These are phyloP conservation scores for Diaporthe sp. DNA, from an alignment of 2,329 filamentous ascomycete species.

Conservation along the genomic window DNA sequence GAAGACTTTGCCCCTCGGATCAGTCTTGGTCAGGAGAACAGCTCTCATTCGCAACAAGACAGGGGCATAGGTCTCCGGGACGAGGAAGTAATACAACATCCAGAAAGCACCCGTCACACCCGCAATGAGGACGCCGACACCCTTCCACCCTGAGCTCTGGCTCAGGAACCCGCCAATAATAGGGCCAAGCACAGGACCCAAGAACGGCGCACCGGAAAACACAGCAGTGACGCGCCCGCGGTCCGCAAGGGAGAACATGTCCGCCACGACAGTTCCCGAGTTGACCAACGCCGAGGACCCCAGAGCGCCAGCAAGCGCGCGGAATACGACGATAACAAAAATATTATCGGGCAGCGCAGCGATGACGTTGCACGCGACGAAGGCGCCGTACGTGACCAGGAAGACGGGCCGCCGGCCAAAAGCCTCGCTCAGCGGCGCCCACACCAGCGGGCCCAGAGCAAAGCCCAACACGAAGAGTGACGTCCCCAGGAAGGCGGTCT, in stretches of 20 bases:
- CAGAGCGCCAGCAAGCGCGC: slow-evolving; percentile 26
- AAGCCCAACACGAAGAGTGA: slow-evolving; percentile 71
- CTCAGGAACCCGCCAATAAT: slow-evolving; percentile 50
- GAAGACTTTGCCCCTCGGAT: slow-evolving; percentile 16
- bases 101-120: slow-evolving; percentile 43
- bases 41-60: slow-evolving; percentile 10
- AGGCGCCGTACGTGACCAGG: slow-evolving; percentile 35
- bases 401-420: slow-evolving; percentile 55
- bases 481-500: slow-evolving; percentile 61
- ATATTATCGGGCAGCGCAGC: slow-evolving; percentile 34
- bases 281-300: slow-evolving; percentile 54
- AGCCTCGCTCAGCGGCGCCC: slow-evolving; percentile 71
- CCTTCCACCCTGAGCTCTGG: slow-evolving; percentile 50
- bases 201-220: slow-evolving; percentile 41
- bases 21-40: not conserved
- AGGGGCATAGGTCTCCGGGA: slow-evolving; percentile 42
- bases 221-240: slow-evolving; percentile 62
- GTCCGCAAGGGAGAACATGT: slow-evolving; percentile 65
- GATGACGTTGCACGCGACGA: slow-evolving; percentile 28
- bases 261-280: slow-evolving; percentile 69
- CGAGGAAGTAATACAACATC: slow-evolving; percentile 35
- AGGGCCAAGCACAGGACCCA: slow-evolving; percentile 47
- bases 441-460: slow-evolving; percentile 66
- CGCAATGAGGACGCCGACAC: slow-evolving; percentile 50
- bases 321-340: slow-evolving; percentile 32